phyloP scores from a whole-genome alignment of 2,329 filamentous ascomycete species.

The Clarireedia homoeocarpa region DNA sequence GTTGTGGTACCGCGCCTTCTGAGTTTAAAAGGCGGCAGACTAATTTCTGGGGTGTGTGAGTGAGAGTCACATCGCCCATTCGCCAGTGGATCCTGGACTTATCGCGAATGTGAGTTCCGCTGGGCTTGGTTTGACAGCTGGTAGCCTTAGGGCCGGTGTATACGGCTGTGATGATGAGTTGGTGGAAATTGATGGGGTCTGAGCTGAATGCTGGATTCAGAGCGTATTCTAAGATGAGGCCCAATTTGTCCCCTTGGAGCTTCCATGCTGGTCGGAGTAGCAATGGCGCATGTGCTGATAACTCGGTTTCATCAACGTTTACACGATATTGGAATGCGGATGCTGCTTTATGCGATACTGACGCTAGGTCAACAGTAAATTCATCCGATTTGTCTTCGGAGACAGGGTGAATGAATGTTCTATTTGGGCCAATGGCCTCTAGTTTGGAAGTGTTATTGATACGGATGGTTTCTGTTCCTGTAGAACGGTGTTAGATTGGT shows the following conservation, averaged over 20 bases:
- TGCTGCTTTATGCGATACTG: conserved; percentile 59
- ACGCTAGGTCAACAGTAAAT: conserved; percentile 67
- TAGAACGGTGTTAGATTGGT: neutral
- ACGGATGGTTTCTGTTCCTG: conserved; percentile 15
- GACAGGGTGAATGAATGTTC: conserved; percentile 73
- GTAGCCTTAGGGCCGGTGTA: conserved; percentile 60
- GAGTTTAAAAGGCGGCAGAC: conserved; percentile 73
- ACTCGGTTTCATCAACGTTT: conserved; percentile 54
- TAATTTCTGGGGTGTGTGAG: conserved; percentile 58
- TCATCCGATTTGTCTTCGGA: conserved; percentile 61
- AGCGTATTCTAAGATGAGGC: conserved; percentile 75
- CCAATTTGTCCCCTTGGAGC: conserved; percentile 75
- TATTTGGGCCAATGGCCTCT: conserved; percentile 89
- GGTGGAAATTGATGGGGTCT: conserved; percentile 54
- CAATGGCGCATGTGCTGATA: conserved; percentile 50
- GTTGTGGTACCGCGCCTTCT: conserved; percentile 59
- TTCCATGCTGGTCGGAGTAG: conserved; percentile 65
- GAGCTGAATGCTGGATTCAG: conserved; percentile 56
- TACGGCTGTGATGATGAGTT: conserved; percentile 65
- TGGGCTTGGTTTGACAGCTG: conserved; percentile 68
- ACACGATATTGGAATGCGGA: conserved; percentile 92
- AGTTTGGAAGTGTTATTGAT: conserved; percentile 44
- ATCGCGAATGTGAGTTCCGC: conserved; percentile 71
- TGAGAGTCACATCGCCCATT: conserved; percentile 62
- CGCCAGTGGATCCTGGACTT: conserved; percentile 75